These are phyloP conservation scores for Leptographium galeiforme DNA, from an alignment of 2,329 filamentous ascomycete genomes.

Conservation along the genomic window DNA sequence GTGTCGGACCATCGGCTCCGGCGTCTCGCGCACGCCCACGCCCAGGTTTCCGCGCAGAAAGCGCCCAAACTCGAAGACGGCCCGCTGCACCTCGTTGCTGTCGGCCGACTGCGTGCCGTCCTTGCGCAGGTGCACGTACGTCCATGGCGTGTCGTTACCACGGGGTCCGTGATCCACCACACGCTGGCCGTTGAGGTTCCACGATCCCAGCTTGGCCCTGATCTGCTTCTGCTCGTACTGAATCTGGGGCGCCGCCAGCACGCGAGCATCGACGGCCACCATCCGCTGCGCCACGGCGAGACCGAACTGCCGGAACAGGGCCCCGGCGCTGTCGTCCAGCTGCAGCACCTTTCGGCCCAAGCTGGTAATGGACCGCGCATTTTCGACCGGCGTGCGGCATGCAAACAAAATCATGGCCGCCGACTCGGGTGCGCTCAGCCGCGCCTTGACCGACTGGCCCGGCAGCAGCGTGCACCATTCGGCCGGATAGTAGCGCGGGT, in stretches of 20 bases:
- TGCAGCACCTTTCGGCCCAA: constrained; percentile 44
- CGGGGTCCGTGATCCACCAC: constrained; percentile 29
- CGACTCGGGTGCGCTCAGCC: constrained; percentile 48
- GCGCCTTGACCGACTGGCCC: constrained; percentile 49
- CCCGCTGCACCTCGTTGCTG: background rate
- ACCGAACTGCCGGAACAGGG: constrained; percentile 44
- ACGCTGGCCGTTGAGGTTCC: constrained; percentile 51
- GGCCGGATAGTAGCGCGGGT: constrained; percentile 51
- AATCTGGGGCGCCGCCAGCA: constrained; percentile 48
- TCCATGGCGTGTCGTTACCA: constrained; percentile 35
- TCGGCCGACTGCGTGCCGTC: background rate
- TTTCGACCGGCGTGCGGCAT: constrained; percentile 50
- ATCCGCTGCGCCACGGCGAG: constrained; percentile 47
- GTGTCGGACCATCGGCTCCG: background rate
- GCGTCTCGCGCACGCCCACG: constrained; percentile 18
- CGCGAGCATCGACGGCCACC: constrained; percentile 58
- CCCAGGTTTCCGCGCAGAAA: constrained; percentile 25
- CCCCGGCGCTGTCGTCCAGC: constrained; percentile 31
- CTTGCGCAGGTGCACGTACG: constrained; percentile 22
- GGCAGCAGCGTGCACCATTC: constrained; percentile 51
- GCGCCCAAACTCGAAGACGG: constrained; percentile 20
- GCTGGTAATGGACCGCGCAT: constrained; percentile 50
- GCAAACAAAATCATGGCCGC: constrained; percentile 59
- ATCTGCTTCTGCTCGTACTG: constrained; percentile 34
- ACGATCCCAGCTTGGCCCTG: constrained; percentile 39